phyloP scores from a whole-genome alignment of 768 basidiomycete genomes.

The Asterophora parasitica region DNA sequence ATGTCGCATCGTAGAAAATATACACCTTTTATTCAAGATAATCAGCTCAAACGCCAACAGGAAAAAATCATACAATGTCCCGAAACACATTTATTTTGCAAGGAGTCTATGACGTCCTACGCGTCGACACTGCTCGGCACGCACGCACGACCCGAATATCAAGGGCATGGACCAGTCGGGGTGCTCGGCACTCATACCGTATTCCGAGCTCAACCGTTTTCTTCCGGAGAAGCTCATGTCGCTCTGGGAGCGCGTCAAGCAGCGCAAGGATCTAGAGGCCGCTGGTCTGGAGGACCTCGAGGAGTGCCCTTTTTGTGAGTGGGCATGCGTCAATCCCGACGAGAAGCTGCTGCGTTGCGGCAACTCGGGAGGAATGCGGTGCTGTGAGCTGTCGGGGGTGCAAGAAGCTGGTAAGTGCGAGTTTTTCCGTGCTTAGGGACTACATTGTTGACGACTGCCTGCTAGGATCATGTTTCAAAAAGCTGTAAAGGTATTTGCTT shows the following conservation, averaged over 20 bases:
- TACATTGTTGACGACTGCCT: not conserved
- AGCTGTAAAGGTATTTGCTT: conserved; percentile 59
- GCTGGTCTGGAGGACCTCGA: conserved; percentile 79
- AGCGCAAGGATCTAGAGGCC: conserved; percentile 72
- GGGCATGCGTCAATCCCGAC: conserved; percentile 59
- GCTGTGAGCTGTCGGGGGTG: conserved; percentile 77
- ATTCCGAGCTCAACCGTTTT: conserved; percentile 63
- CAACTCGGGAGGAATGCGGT: conserved; percentile 64
- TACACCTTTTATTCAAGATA: not conserved
- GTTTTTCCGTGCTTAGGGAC: too few relatives aligned
- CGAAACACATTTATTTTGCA: conserved; percentile 86
- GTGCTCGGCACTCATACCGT: conserved; percentile 63
- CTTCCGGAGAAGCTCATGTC: conserved; percentile 61
- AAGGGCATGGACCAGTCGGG: conserved; percentile 81
- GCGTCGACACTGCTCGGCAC: conserved; percentile 64
- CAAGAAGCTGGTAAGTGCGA: conserved; percentile 56
- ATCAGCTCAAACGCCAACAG: conserved; percentile 33
- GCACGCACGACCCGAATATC: conserved; percentile 55
- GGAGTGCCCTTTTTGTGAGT: conserved; percentile 91
- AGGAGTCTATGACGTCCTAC: conserved; percentile 62
- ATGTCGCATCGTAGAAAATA: conserved; percentile 62
- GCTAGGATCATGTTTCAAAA: conserved; percentile 76
- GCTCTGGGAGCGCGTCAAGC: conserved; percentile 70
- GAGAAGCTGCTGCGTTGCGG: conserved; percentile 59
- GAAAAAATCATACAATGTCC: conserved; percentile 85